These are phyloP conservation scores for Tagetes patula DNA, from an alignment of 129 eudicot species.

Conservation along the genomic window DNA sequence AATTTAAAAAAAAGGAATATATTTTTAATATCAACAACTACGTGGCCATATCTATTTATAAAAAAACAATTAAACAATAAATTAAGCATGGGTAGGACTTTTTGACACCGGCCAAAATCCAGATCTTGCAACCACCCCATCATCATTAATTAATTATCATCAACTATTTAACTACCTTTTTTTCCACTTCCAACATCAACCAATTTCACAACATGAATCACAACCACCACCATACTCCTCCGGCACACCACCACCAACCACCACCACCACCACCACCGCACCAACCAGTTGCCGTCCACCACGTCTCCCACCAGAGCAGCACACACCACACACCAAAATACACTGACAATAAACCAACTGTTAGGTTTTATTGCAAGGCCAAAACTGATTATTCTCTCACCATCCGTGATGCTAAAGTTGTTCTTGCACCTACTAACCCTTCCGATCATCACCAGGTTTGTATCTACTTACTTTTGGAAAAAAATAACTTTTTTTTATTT, in stretches of 20 bases:
- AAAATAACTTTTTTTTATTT: neutral
- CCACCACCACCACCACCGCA: conserved; percentile 27
- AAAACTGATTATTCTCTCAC: conserved; percentile 58
- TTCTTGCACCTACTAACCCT: conserved; percentile 57
- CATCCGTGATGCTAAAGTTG: conserved; percentile 54
- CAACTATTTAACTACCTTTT: conserved; percentile 12
- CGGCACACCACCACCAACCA: conserved; percentile 6
- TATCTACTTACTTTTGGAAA: neutral
- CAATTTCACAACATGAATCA: conserved; percentile 21
- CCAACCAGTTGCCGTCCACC: conserved; percentile 23
- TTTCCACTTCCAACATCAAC: neutral
- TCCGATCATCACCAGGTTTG: conserved; percentile 60
- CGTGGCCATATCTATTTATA: too few relatives aligned
- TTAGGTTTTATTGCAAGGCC: conserved; percentile 56
- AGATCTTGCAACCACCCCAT: conserved; percentile 18
- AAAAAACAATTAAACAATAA: neutral
- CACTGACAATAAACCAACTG: conserved; percentile 44
- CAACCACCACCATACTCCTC: conserved; percentile 4
- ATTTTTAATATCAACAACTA: too few relatives aligned
- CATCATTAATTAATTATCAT: too few relatives aligned
- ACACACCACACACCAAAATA: conserved; percentile 25
- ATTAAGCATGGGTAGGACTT: neutral
- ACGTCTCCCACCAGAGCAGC: conserved; percentile 20
- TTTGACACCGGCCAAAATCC: conserved; percentile 27
- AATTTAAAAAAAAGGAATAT: too few relatives aligned